Percentiles rank a stretch among this genome's conserved stretches.
Evolutionary conservation across 1,139 yeast genomes (phyloP).

Genomic region (Pichia sp.): DNA sequence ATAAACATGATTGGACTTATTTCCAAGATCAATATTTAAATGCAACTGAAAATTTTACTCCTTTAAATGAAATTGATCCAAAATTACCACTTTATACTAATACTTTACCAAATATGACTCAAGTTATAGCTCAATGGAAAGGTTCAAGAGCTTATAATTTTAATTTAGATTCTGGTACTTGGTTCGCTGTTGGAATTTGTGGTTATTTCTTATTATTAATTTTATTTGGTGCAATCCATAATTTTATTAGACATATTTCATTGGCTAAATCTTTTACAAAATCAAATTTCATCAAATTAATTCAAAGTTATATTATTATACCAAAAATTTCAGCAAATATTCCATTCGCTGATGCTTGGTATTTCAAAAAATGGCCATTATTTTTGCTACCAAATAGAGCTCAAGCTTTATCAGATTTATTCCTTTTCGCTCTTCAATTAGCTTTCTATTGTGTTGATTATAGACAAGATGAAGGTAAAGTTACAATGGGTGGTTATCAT

Average conservation of each 20-base stretch:
- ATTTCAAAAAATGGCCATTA: slow-evolving; percentile 12
- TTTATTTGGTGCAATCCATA: slow-evolving; percentile 24
- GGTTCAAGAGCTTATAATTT: slow-evolving; percentile 16
- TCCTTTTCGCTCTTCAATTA: slow-evolving; percentile 14
- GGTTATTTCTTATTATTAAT: slow-evolving; percentile 32
- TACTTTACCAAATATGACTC: slow-evolving; percentile 13
- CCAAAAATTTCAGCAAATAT: slow-evolving; percentile 23
- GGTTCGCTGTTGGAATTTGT: slow-evolving; percentile 34
- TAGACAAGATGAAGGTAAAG: slow-evolving; percentile 35
- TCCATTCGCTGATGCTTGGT: slow-evolving; percentile 11
- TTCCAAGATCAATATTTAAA: slow-evolving; percentile 20
- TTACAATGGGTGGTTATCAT: slow-evolving; percentile 21
- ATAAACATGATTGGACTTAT: slow-evolving; percentile 12
- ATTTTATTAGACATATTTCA: slow-evolving; percentile 16
- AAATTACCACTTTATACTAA: slow-evolving; percentile 17
- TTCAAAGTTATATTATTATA: slow-evolving; percentile 19
- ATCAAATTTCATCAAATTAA: slow-evolving; percentile 11
- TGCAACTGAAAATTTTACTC: slow-evolving; percentile 20
- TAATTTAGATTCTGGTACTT: slow-evolving; percentile 21
- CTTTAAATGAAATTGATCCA: slow-evolving; percentile 10
- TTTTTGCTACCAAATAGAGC: slow-evolving; percentile 46
- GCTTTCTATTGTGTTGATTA: slow-evolving; percentile 38
- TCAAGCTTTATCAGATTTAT: slow-evolving; percentile 31
- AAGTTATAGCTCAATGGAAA: not conserved
- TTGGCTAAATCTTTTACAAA: slow-evolving; percentile 13